These are phyloP conservation scores for Pelargonium fulgidum DNA, from an alignment of 441 rosid genomes.

Conservation along the genomic window DNA sequence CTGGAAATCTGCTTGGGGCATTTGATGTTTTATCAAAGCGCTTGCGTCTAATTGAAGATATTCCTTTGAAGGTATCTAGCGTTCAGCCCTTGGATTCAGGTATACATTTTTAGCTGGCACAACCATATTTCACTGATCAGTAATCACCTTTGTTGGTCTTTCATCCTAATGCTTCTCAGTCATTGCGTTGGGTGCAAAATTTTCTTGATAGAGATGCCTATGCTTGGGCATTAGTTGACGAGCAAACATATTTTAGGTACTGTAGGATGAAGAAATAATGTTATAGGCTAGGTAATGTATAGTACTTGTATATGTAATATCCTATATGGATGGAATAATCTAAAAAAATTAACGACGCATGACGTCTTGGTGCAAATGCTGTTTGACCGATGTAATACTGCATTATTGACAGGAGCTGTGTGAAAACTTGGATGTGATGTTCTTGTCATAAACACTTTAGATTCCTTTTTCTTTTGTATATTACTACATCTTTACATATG, in stretches of 20 bases:
- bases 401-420: not conserved
- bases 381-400: not conserved
- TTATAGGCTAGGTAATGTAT: not conserved
- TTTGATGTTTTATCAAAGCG: constrained; percentile 68
- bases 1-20: constrained; percentile 50
- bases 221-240: not conserved
- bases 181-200: not conserved
- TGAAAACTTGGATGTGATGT: not conserved
- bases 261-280: no score
- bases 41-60: constrained; percentile 58
- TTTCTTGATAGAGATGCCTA: not conserved
- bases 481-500: not conserved
- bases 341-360: not conserved
- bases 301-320: not conserved
- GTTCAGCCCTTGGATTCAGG: constrained; percentile 87
- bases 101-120: constrained; percentile 23
- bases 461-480: not conserved
- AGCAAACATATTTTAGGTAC: not conserved
- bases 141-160: not conserved
- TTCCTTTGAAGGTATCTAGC: constrained; percentile 73
- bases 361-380: not conserved
- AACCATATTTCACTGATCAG: not conserved
- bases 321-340: not conserved
- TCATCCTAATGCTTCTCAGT: not conserved
- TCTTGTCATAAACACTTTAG: not conserved